Base-by-base conservation (phyloP, 805 yeast species). In the Yarrowia sp. region DNA sequence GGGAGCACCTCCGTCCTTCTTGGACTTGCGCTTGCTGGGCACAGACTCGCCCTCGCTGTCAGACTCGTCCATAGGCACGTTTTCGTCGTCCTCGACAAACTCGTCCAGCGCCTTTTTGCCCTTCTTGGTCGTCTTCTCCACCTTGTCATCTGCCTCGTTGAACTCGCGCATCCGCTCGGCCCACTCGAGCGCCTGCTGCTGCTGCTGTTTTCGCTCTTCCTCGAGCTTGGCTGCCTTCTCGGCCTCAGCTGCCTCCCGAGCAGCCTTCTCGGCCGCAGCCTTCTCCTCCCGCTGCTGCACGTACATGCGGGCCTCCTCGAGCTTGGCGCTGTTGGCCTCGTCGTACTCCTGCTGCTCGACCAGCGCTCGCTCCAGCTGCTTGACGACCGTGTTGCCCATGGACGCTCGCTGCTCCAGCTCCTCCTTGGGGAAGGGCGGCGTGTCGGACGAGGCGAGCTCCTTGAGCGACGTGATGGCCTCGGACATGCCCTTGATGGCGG, bases 321-420 rank as follows among this genome's bases (percentile, higher is more conserved):
- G 81, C 78, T 86, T 90, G 46, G 81, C 81, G 65, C 84, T 83
- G 66, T 85, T 81, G 68, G 84, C 82, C 17, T 76, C 76, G 68
- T 91, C 93, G 76, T 83, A 87, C 70, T 84, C 88, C 71, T 82
- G 81, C 72, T 95, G 97, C 71, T 91, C 94, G 33, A 83, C 86
- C 64, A 89, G 79, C 36, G 88, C 85, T 69, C 88, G 85, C 71
- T 84, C 89, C 71, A 95, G 82, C 75, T 92, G 89, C 69, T 85
- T 87, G 70, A 85, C 81, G 75, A 92, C 82, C 0, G 97, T 90
- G 68, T 87, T 85, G 75, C 97, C 97, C 84, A 92, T 84, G 71
- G 85, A 85, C n/a, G 95, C 94, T 79, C 98, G 87, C 72, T 92
- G 88, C 73, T 87, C 88, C 72, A 95, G 81, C 70, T 93, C 97